Evolutionary conservation across 1,284 basidiomycete species (phyloP).

Genomic region (Cutaneotrichosporon sp.): DNA sequence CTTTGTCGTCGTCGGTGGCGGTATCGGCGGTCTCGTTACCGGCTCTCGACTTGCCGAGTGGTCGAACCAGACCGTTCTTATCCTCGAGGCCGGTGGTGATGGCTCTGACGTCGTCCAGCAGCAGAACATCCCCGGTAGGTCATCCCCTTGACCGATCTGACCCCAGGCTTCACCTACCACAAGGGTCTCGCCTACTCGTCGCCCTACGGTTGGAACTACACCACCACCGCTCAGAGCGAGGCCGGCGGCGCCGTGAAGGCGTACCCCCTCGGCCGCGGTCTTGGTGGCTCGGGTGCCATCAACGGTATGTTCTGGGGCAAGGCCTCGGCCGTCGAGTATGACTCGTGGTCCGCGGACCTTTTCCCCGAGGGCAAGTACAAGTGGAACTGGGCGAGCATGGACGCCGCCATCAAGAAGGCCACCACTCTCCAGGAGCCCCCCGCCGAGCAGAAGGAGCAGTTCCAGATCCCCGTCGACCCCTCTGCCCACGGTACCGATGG

Average conservation of each 20-base stretch:
- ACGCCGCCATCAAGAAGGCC: constrained; percentile 32
- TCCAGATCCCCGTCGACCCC: constrained; percentile 52
- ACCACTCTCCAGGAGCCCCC: constrained; percentile 49
- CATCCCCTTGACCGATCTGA: constrained; percentile 19
- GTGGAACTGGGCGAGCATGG: constrained; percentile 45
- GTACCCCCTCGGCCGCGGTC: constrained; percentile 67
- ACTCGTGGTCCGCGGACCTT: constrained; percentile 54
- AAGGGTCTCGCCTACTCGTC: constrained; percentile 49
- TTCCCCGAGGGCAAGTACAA: constrained; percentile 46
- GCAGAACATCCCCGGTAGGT: constrained; percentile 56
- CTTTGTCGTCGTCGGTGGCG: constrained; percentile 59
- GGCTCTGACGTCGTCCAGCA: constrained; percentile 58
- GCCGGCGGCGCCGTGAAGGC: constrained; percentile 28
- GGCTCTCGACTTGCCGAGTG: constrained; percentile 71
- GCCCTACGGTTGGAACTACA: constrained; percentile 66
- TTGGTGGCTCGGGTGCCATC: constrained; percentile 68
- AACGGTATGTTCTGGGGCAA: constrained; percentile 68
- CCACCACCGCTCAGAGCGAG: constrained; percentile 55
- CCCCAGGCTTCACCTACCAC: constrained; percentile 48
- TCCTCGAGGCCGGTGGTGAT: constrained; percentile 69
- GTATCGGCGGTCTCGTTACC: constrained; percentile 70
- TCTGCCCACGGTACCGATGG: constrained; percentile 57
- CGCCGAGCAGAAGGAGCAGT: constrained; percentile 36
- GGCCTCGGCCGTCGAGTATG: constrained; percentile 50
- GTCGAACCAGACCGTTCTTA: constrained; percentile 65